Evolutionary conservation across 1,284 basidiomycete species (phyloP).

Genomic region (Tilletiopsis washingtonensis): DNA sequence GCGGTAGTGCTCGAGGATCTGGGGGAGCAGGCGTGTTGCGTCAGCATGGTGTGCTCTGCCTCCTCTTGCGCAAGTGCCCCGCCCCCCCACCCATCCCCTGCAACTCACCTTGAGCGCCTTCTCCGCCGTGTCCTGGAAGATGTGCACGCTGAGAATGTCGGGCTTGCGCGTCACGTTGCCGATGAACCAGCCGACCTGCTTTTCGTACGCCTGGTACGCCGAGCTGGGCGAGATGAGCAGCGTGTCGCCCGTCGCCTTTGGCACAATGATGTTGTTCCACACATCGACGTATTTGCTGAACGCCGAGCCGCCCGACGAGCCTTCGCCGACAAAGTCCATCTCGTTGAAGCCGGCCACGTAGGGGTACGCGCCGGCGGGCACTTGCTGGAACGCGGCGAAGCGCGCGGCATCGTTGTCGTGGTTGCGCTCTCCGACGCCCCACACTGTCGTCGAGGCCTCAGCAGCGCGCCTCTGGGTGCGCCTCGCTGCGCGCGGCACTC

Average conservation of each 20-base stretch:
- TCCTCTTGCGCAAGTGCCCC: no score
- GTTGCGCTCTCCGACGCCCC: conserved; percentile 24
- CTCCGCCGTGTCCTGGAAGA: conserved; percentile 33
- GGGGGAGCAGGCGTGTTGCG: no score
- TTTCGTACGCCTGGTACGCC: conserved; percentile 26
- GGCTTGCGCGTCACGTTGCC: conserved; percentile 20
- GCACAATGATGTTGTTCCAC: conserved; percentile 29
- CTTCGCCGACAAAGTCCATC: conserved; percentile 23
- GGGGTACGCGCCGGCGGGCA: conserved; percentile 12
- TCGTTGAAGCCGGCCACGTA: conserved; percentile 44
- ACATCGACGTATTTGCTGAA: conserved; percentile 13
- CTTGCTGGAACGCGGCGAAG: conserved; percentile 25
- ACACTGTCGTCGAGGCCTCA: no score
- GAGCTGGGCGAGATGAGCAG: conserved; percentile 9
- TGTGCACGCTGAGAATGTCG: conserved; percentile 35
- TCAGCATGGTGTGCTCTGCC: no score
- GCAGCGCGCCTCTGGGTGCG: no score
- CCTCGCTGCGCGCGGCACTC: no score
- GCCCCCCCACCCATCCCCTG: no score
- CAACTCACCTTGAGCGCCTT: conserved; percentile 20
- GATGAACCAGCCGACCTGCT: conserved; percentile 21
- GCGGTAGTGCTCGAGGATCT: conserved; percentile 31
- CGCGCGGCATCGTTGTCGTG: conserved; percentile 26
- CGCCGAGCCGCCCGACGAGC: conserved; percentile 22
- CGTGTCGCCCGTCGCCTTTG: conserved; percentile 19